Conservation (phyloP, 352 stramenopile genomes). For the Globisporangium apiculatum region DNA sequence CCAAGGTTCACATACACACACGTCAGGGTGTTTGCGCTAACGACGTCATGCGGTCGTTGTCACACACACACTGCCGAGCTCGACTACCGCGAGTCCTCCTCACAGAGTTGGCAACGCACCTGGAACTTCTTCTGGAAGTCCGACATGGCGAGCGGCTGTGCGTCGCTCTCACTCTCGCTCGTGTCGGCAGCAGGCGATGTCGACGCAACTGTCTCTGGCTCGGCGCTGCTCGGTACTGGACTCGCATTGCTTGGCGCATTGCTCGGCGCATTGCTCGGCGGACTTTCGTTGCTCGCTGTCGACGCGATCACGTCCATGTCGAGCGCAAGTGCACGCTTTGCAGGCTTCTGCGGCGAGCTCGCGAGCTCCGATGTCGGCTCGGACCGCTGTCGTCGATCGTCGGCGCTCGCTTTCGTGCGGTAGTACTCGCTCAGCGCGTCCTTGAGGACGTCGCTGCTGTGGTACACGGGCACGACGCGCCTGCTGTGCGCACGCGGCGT, state of each 20-base stretch:
- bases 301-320: constrained; percentile 11
- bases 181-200: constrained; percentile 6
- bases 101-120: constrained; percentile 16
- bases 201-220: not conserved
- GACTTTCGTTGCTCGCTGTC: not conserved
- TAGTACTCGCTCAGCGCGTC: constrained; percentile 48
- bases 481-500: constrained; percentile 41
- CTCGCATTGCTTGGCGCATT: not conserved
- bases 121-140: constrained; percentile 85
- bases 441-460: constrained; percentile 46
- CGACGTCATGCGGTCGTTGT: not conserved
- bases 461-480: constrained; percentile 32
- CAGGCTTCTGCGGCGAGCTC: constrained; percentile 1
- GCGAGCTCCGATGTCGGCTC: constrained; percentile 3
- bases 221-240: constrained; percentile 1
- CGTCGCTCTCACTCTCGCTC: constrained; percentile 23
- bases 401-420: constrained; percentile 10
- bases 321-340: constrained; percentile 1
- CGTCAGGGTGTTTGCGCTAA: not conserved
- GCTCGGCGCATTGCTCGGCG: not conserved
- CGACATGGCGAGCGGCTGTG: constrained; percentile 42
- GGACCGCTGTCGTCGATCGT: constrained; percentile 9
- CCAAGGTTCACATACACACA: not conserved
- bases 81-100: not conserved
- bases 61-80: not conserved